A percentile compares a stretch with the other conserved stretches of the same genome.
These are phyloP conservation scores for Neurospora crassa DNA, from an alignment of 2,329 filamentous ascomycete genomes.

Conservation along the genomic window DNA sequence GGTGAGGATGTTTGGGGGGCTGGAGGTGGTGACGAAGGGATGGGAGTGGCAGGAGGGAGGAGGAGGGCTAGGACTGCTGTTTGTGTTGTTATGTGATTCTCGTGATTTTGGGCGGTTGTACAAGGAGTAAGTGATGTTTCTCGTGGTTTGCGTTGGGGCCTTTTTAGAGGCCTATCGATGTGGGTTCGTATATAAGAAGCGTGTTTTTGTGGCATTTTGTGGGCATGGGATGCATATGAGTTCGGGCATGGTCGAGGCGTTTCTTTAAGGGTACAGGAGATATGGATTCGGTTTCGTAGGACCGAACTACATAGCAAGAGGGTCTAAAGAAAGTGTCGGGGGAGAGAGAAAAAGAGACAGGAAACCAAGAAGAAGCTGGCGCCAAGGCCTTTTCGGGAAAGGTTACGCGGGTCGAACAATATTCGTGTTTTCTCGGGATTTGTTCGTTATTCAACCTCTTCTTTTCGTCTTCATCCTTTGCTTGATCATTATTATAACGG, in stretches of 20 bases:
- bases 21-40: constrained; percentile 34
- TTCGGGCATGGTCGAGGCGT: neutral
- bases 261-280: neutral
- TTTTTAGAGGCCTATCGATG: neutral
- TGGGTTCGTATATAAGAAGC: neutral
- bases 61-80: constrained; percentile 15
- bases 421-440: neutral
- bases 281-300: neutral
- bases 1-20: constrained; percentile 17
- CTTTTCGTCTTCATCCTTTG: neutral
- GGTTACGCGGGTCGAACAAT: neutral
- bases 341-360: neutral
- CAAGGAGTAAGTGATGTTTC: neutral
- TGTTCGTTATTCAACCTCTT: neutral
- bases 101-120: constrained; percentile 7
- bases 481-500: neutral
- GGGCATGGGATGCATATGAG: neutral
- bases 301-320: neutral
- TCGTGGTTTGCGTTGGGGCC: neutral
- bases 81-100: constrained; percentile 14
- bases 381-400: neutral
- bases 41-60: constrained; percentile 30
- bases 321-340: neutral
- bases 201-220: neutral
- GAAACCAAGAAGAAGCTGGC: neutral